Evolutionary conservation across 345 rosid species (phyloP).

Genomic region (Hibiscus syriacus): DNA sequence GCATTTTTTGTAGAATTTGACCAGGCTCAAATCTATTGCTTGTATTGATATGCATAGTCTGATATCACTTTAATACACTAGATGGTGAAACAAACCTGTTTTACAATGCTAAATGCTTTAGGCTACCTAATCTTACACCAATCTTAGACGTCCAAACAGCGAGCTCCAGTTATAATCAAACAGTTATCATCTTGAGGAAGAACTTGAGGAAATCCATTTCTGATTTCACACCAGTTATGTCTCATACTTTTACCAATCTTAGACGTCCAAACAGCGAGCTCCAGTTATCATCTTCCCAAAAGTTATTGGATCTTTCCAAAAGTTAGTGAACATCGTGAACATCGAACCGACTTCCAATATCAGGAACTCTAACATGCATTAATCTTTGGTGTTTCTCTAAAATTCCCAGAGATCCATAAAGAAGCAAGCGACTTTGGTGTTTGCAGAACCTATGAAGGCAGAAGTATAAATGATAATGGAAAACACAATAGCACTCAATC

Average conservation of each 20-base stretch:
- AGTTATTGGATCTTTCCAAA: conserved; percentile 18
- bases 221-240: conserved; percentile 32
- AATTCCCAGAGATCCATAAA: too few species aligned
- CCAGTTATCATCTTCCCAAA: conserved; percentile 42
- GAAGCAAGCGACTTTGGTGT: too few species aligned
- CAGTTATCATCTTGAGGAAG: too few species aligned
- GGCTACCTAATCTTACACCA: conserved; percentile 34
- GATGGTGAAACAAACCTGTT: conserved; percentile 3
- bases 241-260: conserved; percentile 31
- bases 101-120: conserved; percentile 9
- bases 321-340: too few species aligned
- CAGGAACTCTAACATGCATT: too few species aligned
- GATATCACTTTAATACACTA: conserved; percentile 9
- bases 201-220: conserved; percentile 54
- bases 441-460: too few species aligned
- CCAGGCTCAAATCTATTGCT: background rate
- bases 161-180: conserved; percentile 34
- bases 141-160: conserved; percentile 38
- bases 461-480: too few species aligned
- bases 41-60: background rate
- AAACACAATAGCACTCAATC: too few species aligned
- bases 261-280: conserved; percentile 37
- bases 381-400: too few species aligned
- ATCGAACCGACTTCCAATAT: too few species aligned
- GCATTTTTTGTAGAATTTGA: conserved; percentile 28